These are phyloP conservation scores for Silene latifolia DNA, from an alignment of 148 eudicot species.

Conservation along the genomic window DNA sequence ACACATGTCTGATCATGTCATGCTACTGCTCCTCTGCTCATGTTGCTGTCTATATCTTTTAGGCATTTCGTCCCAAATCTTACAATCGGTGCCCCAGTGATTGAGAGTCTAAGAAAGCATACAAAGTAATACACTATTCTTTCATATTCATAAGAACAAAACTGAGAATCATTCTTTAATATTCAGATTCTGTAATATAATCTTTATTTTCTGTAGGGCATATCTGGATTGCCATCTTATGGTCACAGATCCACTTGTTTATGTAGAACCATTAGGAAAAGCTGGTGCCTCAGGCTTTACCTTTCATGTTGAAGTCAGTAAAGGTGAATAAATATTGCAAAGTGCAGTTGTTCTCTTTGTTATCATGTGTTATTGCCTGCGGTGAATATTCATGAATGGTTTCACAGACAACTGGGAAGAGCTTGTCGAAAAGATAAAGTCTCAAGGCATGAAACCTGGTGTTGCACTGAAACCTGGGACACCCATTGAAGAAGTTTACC, in stretches of 20 bases:
- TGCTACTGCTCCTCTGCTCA: not conserved
- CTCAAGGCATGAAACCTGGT: constrained; percentile 85
- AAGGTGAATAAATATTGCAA: constrained; percentile 45
- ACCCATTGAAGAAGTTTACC: constrained; percentile 83
- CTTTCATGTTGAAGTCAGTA: constrained; percentile 83
- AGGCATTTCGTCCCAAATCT: constrained; percentile 96
- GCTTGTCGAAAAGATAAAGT: constrained; percentile 62
- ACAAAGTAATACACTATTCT: constrained; percentile 49
- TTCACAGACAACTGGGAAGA: constrained; percentile 87
- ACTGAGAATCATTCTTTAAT: not conserved
- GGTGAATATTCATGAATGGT: constrained; percentile 8
- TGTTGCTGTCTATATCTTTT: constrained; percentile 26
- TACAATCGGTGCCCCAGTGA: constrained; percentile 97
- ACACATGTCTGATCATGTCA: not conserved
- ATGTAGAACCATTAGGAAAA: constrained; percentile 87
- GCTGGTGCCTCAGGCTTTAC: constrained; percentile 99
- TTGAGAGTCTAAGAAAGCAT: constrained; percentile 88
- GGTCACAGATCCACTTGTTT: constrained; percentile 93
- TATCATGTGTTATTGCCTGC: not conserved
- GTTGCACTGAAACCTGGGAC: constrained; percentile 91
- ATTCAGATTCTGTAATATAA: not conserved
- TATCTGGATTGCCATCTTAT: constrained; percentile 98
- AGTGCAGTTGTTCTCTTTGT: constrained; percentile 7
- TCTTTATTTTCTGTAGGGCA: constrained; percentile 45
- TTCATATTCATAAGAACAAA: not conserved